A percentile compares a stretch with the other conserved stretches of the same genome.
phyloP scores from a whole-genome alignment of 2,329 filamentous ascomycete genomes.

The Rutstroemia sp. region DNA sequence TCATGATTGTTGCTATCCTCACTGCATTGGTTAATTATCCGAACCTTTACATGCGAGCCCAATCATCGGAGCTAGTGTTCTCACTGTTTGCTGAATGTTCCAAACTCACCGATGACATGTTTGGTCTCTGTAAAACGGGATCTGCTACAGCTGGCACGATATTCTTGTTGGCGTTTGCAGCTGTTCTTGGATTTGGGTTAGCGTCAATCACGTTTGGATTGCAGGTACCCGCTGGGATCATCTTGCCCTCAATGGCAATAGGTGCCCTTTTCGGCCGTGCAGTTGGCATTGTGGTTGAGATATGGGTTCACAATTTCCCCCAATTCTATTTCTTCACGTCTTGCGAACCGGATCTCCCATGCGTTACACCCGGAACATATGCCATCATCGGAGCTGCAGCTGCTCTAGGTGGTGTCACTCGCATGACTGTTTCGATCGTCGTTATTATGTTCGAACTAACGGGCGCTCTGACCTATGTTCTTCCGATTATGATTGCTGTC shows the following conservation, averaged over 20 bases:
- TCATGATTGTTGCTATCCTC: slow-evolving; percentile 68
- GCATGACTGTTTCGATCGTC: slow-evolving; percentile 96
- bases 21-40: slow-evolving; percentile 92
- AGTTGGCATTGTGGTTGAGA: slow-evolving; percentile 80
- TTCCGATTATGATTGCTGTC: slow-evolving; percentile 98
- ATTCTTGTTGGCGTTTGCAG: slow-evolving; percentile 72
- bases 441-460: slow-evolving; percentile 99
- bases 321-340: slow-evolving; percentile 5
- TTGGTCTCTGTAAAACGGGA: slow-evolving; percentile 84
- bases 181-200: slow-evolving; percentile 76
- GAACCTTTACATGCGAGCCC: slow-evolving; percentile 91
- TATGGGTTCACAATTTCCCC: slow-evolving; percentile 60
- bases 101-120: slow-evolving; percentile 72
- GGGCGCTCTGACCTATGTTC: slow-evolving; percentile 87
- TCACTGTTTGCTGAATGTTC: slow-evolving; percentile 88
- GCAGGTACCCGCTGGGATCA: slow-evolving; percentile 90
- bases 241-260: slow-evolving; percentile 92
- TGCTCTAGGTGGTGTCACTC: slow-evolving; percentile 85
- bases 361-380: slow-evolving; percentile 90
- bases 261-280: slow-evolving; percentile 86
- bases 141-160: slow-evolving; percentile 77
- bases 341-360: slow-evolving; percentile 60
- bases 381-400: slow-evolving; percentile 94
- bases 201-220: slow-evolving; percentile 87
- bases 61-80: slow-evolving; percentile 85